These are phyloP conservation scores for Lentinula lateritia DNA, from an alignment of 768 basidiomycete genomes.

Conservation along the genomic window DNA sequence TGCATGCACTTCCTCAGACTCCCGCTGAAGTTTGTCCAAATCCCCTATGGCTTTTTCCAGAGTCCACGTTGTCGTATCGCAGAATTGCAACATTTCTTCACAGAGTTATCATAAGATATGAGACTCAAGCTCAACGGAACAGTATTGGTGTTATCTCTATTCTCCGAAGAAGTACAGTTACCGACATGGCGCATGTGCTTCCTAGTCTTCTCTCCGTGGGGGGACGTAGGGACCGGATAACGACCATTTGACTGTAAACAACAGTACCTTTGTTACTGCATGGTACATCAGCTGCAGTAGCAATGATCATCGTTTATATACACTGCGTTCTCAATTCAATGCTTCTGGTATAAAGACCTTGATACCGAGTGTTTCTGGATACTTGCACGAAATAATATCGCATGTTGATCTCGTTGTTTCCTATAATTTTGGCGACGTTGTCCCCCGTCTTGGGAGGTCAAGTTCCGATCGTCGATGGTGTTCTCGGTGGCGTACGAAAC, in stretches of 20 bases:
- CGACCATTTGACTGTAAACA: neutral
- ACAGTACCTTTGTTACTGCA: neutral
- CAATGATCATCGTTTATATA: neutral
- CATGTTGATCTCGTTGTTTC: neutral
- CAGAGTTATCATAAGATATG: no score
- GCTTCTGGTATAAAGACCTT: neutral
- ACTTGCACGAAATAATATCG: neutral
- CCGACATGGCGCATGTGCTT: neutral
- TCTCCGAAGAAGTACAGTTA: neutral
- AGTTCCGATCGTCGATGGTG: conserved; percentile 10
- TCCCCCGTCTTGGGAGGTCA: conserved; percentile 8
- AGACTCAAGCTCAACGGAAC: neutral
- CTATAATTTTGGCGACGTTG: neutral
- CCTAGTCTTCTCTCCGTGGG: neutral
- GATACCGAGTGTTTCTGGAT: neutral
- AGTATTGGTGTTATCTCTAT: neutral
- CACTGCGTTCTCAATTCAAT: neutral
- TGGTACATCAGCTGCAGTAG: neutral
- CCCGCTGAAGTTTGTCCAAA: no score
- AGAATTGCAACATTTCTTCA: no score
- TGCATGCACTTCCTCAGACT: neutral
- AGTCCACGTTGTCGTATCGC: no score
- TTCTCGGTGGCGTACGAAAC: conserved; percentile 8
- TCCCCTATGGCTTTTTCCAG: neutral
- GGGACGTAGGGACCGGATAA: neutral